Base-by-base conservation (phyloP, 1,284 basidiomycete genomes). In the Ceratobasidium sp. region DNA sequence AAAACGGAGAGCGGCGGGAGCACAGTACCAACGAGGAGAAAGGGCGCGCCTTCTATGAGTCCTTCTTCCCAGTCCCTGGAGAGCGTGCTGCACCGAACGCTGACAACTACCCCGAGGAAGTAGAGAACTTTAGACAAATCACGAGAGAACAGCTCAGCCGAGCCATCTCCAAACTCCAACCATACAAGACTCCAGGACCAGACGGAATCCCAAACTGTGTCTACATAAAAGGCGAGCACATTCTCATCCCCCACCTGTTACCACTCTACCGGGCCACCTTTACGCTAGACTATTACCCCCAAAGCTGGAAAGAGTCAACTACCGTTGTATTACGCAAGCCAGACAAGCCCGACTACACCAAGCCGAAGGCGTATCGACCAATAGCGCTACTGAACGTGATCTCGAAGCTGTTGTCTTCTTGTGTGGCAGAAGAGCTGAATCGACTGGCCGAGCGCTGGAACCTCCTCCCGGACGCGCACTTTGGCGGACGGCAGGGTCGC, bases 151-250 rank as follows among this genome's bases (percentile, higher is more conserved):
- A 79, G 33, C 74, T 79, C 7, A 1, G 33, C 7, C 20, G 62
- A 20, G 48, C 60, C 3, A 71, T 79, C 14, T 18, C 55, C n/a
- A 50, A 65, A 6, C 64, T 80, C 0, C 59, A 70, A 44, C 79
- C 79, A 7, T 74, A 62, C 78, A 88, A 88, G 62, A 87, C 84
- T 0, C 81, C 84, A 0, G 84, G 85, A 0, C 83, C 84, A 0
- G 85, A 85, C 57, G 81, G 82, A 0, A 82, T 85, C 7, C 83
- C 85, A 0, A 88, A 87, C 76, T 80, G 82, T 10, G 84, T 87
- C 0, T 81, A 84, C 66, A 82, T 73, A 18, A 46, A 84, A 1
- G 82, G 80, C 48, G 54, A 62, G 0, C 81, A 84, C 14, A 27
- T 82, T 0, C 80, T 88, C 0, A 60, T 82, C 1, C 81, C 81